Evolutionary conservation across 441 rosid species (phyloP).

Genomic region (Gossypium schwendimanii): DNA sequence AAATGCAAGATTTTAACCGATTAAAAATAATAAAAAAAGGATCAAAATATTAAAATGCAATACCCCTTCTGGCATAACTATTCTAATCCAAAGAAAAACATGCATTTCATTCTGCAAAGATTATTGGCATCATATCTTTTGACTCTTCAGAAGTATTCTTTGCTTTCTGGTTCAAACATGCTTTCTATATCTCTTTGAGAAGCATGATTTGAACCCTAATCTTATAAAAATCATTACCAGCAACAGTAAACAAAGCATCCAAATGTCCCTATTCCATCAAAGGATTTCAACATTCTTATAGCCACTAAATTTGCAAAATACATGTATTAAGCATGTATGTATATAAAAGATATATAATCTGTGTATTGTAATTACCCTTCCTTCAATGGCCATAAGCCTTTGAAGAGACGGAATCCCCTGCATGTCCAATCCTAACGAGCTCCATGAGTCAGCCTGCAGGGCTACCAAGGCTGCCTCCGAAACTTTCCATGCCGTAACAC

Average conservation of each 20-base stretch:
- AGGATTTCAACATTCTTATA: background rate
- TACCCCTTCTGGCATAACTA: background rate
- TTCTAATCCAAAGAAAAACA: background rate
- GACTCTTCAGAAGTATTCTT: background rate
- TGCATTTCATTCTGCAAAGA: too few relatives aligned
- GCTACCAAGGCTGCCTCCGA: constrained; percentile 36
- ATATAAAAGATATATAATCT: background rate
- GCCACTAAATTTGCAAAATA: background rate
- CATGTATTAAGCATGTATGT: background rate
- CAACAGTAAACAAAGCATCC: background rate
- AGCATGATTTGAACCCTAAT: background rate
- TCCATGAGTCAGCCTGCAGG: constrained; percentile 67
- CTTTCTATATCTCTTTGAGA: background rate
- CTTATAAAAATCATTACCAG: background rate
- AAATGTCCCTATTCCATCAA: background rate
- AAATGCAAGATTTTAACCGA: too few relatives aligned
- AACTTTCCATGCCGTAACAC: constrained; percentile 64
- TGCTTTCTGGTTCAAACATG: background rate
- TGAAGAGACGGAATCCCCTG: constrained; percentile 66
- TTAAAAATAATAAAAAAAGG: background rate
- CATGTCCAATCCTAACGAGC: constrained; percentile 61
- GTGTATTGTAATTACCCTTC: constrained; percentile 43
- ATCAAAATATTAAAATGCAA: background rate
- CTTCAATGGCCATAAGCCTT: constrained; percentile 56
- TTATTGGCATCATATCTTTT: background rate